These are phyloP conservation scores for Pythium diclinum DNA, from an alignment of 352 stramenopile genomes.

Conservation along the genomic window DNA sequence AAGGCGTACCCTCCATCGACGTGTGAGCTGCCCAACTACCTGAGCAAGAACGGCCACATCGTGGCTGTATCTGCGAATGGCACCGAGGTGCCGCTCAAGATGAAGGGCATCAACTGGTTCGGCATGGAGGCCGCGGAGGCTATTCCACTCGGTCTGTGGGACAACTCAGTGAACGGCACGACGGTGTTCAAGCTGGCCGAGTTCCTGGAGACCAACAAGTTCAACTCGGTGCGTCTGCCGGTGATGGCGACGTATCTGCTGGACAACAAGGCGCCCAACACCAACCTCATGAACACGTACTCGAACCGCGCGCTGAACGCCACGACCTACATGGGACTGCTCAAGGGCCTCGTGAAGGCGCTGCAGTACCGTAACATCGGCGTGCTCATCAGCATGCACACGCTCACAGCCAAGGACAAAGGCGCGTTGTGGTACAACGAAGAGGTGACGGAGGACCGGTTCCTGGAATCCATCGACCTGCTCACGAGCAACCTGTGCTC, in stretches of 20 bases:
- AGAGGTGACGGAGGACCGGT: constrained; percentile 53
- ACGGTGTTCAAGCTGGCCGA: constrained; percentile 72
- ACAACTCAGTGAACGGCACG: constrained; percentile 72
- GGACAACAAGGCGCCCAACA: constrained; percentile 55
- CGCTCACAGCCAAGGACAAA: constrained; percentile 51
- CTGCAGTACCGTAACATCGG: constrained; percentile 70
- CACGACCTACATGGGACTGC: constrained; percentile 63
- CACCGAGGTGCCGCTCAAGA: constrained; percentile 56
- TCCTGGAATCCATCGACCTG: constrained; percentile 52
- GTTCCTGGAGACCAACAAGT: constrained; percentile 77
- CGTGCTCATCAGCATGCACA: constrained; percentile 77
- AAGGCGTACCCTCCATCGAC: constrained; percentile 19
- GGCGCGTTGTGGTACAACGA: constrained; percentile 69
- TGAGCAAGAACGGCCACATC: constrained; percentile 71
- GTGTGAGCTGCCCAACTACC: constrained; percentile 68
- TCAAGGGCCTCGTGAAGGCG: constrained; percentile 70
- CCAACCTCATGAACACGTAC: constrained; percentile 58
- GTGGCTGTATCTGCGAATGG: constrained; percentile 57
- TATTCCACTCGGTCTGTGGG: constrained; percentile 72
- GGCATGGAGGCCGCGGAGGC: constrained; percentile 76
- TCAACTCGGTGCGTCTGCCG: constrained; percentile 75
- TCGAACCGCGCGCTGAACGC: constrained; percentile 73
- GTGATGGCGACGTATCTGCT: constrained; percentile 69
- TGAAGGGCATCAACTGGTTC: constrained; percentile 82
- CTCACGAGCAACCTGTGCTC: constrained; percentile 61